Evolutionary conservation across 441 rosid genomes (phyloP).

Genomic region (Gossypium davidsonii): DNA sequence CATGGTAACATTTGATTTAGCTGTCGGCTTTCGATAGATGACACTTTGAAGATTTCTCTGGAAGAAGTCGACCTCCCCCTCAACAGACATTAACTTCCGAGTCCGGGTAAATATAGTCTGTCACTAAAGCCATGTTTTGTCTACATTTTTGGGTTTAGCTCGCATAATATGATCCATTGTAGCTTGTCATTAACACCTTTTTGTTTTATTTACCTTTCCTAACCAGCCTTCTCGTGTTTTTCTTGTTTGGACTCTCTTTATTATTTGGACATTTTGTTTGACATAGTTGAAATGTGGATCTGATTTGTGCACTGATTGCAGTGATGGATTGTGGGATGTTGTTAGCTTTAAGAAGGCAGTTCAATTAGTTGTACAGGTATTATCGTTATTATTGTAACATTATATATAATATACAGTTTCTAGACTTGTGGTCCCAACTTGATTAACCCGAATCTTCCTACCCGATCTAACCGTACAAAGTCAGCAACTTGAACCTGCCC

Average conservation of each 20-base stretch:
- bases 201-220: neutral
- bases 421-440: neutral
- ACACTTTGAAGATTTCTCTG: neutral
- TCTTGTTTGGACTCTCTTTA: neutral
- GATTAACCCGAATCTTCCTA: neutral
- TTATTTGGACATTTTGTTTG: neutral
- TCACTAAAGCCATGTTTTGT: neutral
- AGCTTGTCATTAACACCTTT: neutral
- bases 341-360: conserved; percentile 64
- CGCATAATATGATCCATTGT: neutral
- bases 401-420: neutral
- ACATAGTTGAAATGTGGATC: conserved; percentile 6
- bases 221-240: neutral
- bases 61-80: neutral
- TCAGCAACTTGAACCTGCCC: neutral
- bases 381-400: conserved; percentile 5
- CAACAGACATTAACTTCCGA: neutral
- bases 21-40: neutral
- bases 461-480: neutral
- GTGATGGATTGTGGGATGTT: conserved; percentile 97
- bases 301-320: conserved; percentile 30
- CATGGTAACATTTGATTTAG: neutral
- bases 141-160: neutral
- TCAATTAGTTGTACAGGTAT: conserved; percentile 71
- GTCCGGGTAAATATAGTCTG: neutral